Evolutionary conservation across 345 rosid species (phyloP).

Genomic region (Citrus maxima): DNA sequence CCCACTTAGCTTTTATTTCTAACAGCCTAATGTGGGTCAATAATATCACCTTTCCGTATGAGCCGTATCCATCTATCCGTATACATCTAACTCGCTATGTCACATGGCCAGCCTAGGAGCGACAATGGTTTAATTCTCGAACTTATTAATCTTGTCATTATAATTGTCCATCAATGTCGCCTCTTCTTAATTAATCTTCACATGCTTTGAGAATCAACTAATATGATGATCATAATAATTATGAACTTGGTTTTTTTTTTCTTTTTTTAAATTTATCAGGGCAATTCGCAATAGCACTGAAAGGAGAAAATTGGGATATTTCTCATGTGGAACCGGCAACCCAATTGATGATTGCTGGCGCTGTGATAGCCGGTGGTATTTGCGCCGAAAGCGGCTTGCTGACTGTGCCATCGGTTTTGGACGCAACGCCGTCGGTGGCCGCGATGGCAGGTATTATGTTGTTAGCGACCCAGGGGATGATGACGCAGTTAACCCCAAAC

Average conservation of each 20-base stretch:
- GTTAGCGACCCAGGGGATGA: constrained; percentile 59
- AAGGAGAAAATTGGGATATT: constrained; percentile 53
- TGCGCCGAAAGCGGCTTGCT: constrained; percentile 53
- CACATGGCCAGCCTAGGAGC: constrained; percentile 31
- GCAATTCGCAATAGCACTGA: constrained; percentile 68
- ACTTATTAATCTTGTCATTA: neutral
- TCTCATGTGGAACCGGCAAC: constrained; percentile 67
- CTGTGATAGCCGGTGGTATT: constrained; percentile 62
- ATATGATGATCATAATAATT: neutral
- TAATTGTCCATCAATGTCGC: neutral
- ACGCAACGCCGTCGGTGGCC: constrained; percentile 73
- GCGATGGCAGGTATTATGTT: constrained; percentile 69
- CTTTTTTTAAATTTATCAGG: constrained; percentile 30
- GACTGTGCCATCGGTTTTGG: constrained; percentile 76
- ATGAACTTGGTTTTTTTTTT: neutral
- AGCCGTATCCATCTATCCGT: constrained; percentile 21
- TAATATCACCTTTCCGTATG: constrained; percentile 25
- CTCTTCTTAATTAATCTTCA: neutral
- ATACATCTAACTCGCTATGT: constrained; percentile 4
- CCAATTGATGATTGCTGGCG: constrained; percentile 92
- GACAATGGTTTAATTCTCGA: neutral
- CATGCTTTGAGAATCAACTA: neutral
- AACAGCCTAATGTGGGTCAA: neutral
- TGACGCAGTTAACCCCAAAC: constrained; percentile 63
- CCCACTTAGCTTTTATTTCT: constrained; percentile 20